Evolutionary conservation across 345 rosid genomes (phyloP).

Genomic region (Brassica nigra): DNA sequence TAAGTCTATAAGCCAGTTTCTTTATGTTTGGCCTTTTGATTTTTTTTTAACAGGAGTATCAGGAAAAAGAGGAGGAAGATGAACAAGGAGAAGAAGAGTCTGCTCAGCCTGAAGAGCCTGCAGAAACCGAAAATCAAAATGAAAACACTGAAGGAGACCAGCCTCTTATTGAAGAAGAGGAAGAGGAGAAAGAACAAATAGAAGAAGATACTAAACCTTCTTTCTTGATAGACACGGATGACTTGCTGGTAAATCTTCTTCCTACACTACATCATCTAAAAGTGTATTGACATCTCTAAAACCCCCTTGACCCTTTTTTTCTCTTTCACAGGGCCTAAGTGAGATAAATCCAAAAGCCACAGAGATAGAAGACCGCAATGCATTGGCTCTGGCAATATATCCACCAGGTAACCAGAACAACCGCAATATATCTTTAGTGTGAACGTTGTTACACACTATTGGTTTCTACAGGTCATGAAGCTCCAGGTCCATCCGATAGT

Average conservation of each 20-base stretch:
- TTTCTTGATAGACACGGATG: conserved; percentile 38
- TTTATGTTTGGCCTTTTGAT: neutral
- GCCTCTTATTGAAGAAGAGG: conserved; percentile 32
- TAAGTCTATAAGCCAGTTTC: neutral
- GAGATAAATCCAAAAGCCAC: conserved; percentile 74
- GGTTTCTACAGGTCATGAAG: conserved; percentile 51
- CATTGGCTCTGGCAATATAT: conserved; percentile 89
- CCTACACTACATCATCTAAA: conserved; percentile 53
- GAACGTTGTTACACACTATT: too few species aligned
- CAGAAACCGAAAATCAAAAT: conserved; percentile 17
- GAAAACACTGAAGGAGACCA: conserved; percentile 24
- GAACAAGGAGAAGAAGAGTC: conserved; percentile 1
- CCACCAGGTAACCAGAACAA: conserved; percentile 61
- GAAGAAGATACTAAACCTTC: conserved; percentile 35
- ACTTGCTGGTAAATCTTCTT: conserved; percentile 49
- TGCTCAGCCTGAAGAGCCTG: conserved; percentile 26
- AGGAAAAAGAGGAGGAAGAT: conserved; percentile 33
- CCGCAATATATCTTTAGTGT: too few species aligned
- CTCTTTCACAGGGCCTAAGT: conserved; percentile 55
- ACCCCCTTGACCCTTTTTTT: neutral
- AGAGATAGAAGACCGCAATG: conserved; percentile 81
- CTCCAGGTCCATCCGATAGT: conserved; percentile 49
- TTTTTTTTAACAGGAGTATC: conserved; percentile 30
- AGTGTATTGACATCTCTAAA: conserved; percentile 44
- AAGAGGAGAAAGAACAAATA: conserved; percentile 13